Evolutionary conservation across 1,284 basidiomycete species (phyloP).

Genomic region (Porphyrellus sp.): DNA sequence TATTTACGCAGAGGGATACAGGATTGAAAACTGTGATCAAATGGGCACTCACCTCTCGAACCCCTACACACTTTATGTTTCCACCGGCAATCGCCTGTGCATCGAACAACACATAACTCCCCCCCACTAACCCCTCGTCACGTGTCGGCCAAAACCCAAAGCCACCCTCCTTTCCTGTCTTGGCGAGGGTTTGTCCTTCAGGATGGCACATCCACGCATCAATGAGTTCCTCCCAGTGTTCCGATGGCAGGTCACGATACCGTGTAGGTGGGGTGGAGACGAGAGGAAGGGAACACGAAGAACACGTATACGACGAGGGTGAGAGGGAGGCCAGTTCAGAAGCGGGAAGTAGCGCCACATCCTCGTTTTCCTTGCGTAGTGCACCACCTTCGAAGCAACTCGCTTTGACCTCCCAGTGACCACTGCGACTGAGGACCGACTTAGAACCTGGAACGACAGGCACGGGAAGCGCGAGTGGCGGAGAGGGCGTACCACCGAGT

Average conservation of each 20-base stretch:
- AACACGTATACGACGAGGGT: constrained; percentile 65
- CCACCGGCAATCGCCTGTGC: constrained; percentile 51
- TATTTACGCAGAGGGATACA: constrained; percentile 15
- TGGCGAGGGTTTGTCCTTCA: constrained; percentile 70
- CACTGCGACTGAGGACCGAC: constrained; percentile 52
- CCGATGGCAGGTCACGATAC: constrained; percentile 87
- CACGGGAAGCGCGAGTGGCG: constrained; percentile 64
- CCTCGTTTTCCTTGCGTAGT: constrained; percentile 18
- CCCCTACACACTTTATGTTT: constrained; percentile 51
- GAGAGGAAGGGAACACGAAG: constrained; percentile 73
- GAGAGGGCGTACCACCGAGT: constrained; percentile 52
- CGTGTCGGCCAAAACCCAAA: constrained; percentile 75
- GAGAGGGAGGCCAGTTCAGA: constrained; percentile 51
- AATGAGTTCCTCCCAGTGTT: constrained; percentile 95
- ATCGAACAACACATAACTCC: constrained; percentile 80
- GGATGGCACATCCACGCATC: constrained; percentile 98
- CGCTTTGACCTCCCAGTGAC: constrained; percentile 73
- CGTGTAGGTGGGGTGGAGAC: constrained; percentile 47
- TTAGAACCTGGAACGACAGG: constrained; percentile 58
- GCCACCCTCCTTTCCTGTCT: constrained; percentile 41
- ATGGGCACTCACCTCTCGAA: constrained; percentile 53
- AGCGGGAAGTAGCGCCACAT: constrained; percentile 58
- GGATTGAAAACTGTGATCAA: constrained; percentile 13
- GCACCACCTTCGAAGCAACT: constrained; percentile 26
- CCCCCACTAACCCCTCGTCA: constrained; percentile 77